phyloP scores from a whole-genome alignment of 352 stramenopile species.

The Globisporangium splendens region DNA sequence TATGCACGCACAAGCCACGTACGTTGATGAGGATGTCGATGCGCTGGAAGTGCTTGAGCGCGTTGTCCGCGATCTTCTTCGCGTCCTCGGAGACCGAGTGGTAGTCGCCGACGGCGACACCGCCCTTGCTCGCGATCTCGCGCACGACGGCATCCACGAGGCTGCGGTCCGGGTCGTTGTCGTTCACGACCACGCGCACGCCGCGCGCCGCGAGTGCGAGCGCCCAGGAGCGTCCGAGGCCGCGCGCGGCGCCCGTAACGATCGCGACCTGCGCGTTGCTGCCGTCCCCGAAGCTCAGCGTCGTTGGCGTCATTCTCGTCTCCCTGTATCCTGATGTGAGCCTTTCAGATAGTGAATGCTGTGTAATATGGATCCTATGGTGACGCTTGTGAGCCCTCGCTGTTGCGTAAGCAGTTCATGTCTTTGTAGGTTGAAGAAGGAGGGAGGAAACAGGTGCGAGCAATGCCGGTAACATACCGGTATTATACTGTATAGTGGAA shows the following conservation, averaged over 20 bases:
- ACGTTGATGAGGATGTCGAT: conserved; percentile 81
- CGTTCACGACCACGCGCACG: conserved; percentile 61
- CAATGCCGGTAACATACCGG: too few species aligned
- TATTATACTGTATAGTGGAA: too few species aligned
- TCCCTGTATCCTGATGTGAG: conserved; percentile 3
- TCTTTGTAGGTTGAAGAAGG: not conserved
- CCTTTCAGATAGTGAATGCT: not conserved
- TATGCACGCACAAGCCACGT: conserved; percentile 13
- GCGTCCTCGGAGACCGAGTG: conserved; percentile 46
- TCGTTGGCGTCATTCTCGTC: conserved; percentile 3
- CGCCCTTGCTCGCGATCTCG: conserved; percentile 29
- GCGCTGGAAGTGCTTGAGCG: conserved; percentile 41
- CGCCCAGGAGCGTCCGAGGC: conserved; percentile 51
- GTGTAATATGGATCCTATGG: not conserved
- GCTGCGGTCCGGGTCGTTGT: conserved; percentile 48
- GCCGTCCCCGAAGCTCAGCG: conserved; percentile 43
- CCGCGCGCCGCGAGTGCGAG: conserved; percentile 41
- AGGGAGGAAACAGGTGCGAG: too few species aligned
- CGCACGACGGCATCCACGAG: conserved; percentile 44
- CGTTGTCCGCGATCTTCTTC: conserved; percentile 35
- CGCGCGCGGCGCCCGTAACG: conserved; percentile 50
- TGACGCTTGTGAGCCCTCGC: not conserved
- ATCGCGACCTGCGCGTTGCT: conserved; percentile 56
- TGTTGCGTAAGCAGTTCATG: not conserved
- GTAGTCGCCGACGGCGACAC: conserved; percentile 46